Base-by-base conservation (phyloP, 140 eudicot genomes). In the Oenanthe javanica region DNA sequence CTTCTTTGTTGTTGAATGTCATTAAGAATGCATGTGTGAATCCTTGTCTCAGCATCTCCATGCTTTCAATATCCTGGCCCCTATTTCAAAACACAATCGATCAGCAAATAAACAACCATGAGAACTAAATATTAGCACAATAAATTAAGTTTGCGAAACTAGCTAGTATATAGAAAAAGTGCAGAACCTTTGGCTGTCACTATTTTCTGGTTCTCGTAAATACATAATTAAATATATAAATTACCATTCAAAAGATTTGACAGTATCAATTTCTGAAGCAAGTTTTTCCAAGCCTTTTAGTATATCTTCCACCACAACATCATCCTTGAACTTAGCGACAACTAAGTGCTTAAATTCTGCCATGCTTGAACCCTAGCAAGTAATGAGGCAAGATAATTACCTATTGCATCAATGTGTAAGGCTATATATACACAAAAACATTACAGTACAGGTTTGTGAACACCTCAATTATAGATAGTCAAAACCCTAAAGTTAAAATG, bases 201-300 rank as follows among this genome's bases (percentile, higher is more conserved):
- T 0, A 42, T 42, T 4, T 42, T 2, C 45, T 14, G 57, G 57
- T 51, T 51, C 57, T 51, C 6, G 57, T 1, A 51, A 14, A 49
- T 42, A 42, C 4, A 42, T 42, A 42, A 3, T 42, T 10, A 4
- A 11, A 51, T 51, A 51, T 0, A 51, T 19, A 55, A 55, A 9
- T 61, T n/a, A 95, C 97, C 99, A 95, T 45, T 85, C 92, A 82
- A 95, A 92, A 75, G 99, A 92, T 77, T 90, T 92, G 87, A 95
- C 99, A 79, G 8, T 72, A 47, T 92, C 99, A 78, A 95, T 76
- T 52, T 92, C 87, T 0, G 92, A 83, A 59, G 76, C 93, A 76
- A 95, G 95, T 67, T 92, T 85, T 27, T 95, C 97, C 92, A 95
- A 76, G 46, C 95, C 96, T 78, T 92, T 89, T 66, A 95, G 75